These are phyloP conservation scores for Aureobasidium pullulans DNA, from an alignment of 2,329 filamentous ascomycete species.

Conservation along the genomic window DNA sequence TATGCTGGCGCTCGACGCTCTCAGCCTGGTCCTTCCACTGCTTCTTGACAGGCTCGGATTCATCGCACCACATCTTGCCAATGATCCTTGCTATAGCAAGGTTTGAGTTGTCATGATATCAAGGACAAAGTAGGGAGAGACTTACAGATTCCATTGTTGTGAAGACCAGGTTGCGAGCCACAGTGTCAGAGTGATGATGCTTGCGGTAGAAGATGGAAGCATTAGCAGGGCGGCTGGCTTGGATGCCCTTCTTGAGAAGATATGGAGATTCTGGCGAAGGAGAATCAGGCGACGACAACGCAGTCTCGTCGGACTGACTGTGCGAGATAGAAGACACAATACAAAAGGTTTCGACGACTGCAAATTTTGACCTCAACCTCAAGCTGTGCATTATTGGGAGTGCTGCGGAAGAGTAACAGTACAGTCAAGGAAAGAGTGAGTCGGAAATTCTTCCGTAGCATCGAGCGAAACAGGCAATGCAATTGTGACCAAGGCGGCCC, in stretches of 20 bases:
- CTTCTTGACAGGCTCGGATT: slow-evolving; percentile 29
- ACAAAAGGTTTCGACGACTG: no score
- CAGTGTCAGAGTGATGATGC: slow-evolving; percentile 30
- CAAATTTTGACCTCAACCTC: not conserved
- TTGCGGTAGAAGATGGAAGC: slow-evolving; percentile 41
- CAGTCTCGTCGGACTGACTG: not conserved
- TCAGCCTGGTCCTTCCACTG: slow-evolving; percentile 34
- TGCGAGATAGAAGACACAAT: slow-evolving; percentile 8
- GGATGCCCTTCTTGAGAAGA: slow-evolving; percentile 17
- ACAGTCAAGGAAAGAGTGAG: not conserved
- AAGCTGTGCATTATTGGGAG: slow-evolving; percentile 10
- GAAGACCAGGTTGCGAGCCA: slow-evolving; percentile 31
- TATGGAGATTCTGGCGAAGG: not conserved
- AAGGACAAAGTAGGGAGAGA: not conserved
- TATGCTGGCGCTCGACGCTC: slow-evolving; percentile 33
- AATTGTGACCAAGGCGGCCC: slow-evolving; percentile 7
- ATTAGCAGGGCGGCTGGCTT: slow-evolving; percentile 39
- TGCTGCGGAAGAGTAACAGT: not conserved
- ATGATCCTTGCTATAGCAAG: slow-evolving; percentile 26
- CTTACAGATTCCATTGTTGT: slow-evolving; percentile 42
- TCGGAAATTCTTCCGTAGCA: not conserved
- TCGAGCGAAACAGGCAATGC: slow-evolving; percentile 6
- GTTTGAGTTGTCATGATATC: not conserved
- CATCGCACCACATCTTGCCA: slow-evolving; percentile 35
- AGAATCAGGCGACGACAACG: not conserved